phyloP scores from a whole-genome alignment of 805 yeast genomes.

The Suhomyces tanzawaensis region DNA sequence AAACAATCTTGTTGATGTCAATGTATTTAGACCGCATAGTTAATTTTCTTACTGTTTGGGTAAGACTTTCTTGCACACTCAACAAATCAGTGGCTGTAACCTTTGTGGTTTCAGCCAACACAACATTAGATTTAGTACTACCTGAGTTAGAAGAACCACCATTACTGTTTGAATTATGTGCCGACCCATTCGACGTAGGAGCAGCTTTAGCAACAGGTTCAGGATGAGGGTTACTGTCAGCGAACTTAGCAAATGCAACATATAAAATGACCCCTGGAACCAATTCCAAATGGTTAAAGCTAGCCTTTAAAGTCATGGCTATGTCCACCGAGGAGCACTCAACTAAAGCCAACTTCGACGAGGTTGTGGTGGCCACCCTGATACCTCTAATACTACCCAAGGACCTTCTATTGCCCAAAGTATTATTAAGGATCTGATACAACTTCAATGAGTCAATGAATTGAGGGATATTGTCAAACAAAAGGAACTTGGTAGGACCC shows the following conservation, averaged over 20 bases:
- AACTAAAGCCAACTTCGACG: slow-evolving; percentile 44
- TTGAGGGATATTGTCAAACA: slow-evolving; percentile 79
- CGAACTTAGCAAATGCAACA: slow-evolving; percentile 81
- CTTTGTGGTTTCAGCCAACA: slow-evolving; percentile 9
- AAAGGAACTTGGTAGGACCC: slow-evolving; percentile 73
- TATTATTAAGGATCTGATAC: slow-evolving; percentile 22
- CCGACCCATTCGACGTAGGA: not conserved
- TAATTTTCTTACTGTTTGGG: slow-evolving; percentile 17
- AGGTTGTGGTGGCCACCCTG: slow-evolving; percentile 19
- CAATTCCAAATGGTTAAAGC: slow-evolving; percentile 77
- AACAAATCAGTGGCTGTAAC: slow-evolving; percentile 22
- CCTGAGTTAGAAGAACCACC: not conserved
- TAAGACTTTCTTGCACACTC: slow-evolving; percentile 21
- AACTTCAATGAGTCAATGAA: slow-evolving; percentile 52
- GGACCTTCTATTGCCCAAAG: slow-evolving; percentile 62
- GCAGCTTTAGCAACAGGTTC: not conserved
- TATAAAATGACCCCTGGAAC: slow-evolving; percentile 73
- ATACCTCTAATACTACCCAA: slow-evolving; percentile 62
- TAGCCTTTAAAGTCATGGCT: slow-evolving; percentile 77
- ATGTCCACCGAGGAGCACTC: slow-evolving; percentile 70
- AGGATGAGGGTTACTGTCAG: slow-evolving; percentile 21
- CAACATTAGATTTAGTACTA: slow-evolving; percentile 2
- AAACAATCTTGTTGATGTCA: slow-evolving; percentile 39
- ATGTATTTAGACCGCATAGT: slow-evolving; percentile 17
- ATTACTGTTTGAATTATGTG: not conserved